Percentiles rank a stretch among this genome's conserved stretches.
Conservation (phyloP, 345 rosid species). For the Capsella bursapastoris region DNA sequence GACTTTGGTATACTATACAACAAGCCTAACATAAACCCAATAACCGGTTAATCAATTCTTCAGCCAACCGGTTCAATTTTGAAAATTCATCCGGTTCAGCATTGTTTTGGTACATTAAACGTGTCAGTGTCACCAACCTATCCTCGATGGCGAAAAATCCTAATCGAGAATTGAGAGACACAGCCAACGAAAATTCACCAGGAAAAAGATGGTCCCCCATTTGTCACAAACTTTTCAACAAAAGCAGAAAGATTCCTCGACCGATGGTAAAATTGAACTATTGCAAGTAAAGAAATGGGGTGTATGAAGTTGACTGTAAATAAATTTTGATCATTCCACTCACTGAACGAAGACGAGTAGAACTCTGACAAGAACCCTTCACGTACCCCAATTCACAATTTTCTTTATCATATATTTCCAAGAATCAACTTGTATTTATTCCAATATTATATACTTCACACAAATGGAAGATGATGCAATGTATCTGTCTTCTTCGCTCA, state of each 20-base stretch:
- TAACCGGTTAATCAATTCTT: neutral
- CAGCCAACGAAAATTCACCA: neutral
- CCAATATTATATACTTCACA: neutral
- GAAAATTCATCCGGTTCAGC: neutral
- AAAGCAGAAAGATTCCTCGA: constrained; percentile 14
- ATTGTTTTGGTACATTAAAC: neutral
- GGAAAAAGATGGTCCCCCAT: neutral
- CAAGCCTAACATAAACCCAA: neutral
- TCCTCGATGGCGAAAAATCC: neutral
- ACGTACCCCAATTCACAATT: neutral
- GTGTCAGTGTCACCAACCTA: constrained; percentile 17
- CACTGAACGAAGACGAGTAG: constrained; percentile 2
- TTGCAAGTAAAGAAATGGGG: neutral
- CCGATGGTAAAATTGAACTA: neutral
- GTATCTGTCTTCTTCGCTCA: neutral
- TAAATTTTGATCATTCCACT: neutral
- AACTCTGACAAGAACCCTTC: constrained; percentile 20
- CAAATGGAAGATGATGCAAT: constrained; percentile 25
- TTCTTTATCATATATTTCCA: neutral
- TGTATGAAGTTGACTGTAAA: constrained; percentile 1
- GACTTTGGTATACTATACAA: neutral
- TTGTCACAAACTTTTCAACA: constrained; percentile 8
- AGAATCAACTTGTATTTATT: neutral
- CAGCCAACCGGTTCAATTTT: neutral
- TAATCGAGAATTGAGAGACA: neutral